Evolutionary conservation across 768 basidiomycete species (phyloP).

Genomic region (Trametes cingulata): DNA sequence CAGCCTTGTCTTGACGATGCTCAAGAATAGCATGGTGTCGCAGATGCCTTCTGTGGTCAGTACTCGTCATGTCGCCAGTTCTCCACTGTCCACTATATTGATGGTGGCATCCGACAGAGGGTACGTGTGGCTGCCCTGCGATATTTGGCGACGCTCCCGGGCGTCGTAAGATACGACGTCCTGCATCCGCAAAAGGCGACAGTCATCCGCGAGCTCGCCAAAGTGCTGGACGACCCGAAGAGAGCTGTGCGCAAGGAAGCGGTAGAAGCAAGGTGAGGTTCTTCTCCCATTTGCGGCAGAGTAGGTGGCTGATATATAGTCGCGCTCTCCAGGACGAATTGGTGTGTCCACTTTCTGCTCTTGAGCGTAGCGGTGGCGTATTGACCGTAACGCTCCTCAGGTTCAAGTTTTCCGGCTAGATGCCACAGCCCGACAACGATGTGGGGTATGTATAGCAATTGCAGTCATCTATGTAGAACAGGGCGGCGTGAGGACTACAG

Average conservation of each 20-base stretch:
- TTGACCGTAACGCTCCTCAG: slow-evolving; percentile 31
- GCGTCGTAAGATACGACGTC: slow-evolving; percentile 75
- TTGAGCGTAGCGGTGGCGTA: neutral
- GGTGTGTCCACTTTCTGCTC: slow-evolving; percentile 35
- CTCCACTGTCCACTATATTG: neutral
- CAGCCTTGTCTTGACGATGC: slow-evolving; percentile 68
- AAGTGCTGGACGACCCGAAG: slow-evolving; percentile 87
- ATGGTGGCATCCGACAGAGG: slow-evolving; percentile 45
- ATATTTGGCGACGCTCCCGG: slow-evolving; percentile 74
- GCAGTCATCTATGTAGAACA: slow-evolving; percentile 24
- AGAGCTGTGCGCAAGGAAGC: slow-evolving; percentile 82
- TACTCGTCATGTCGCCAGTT: slow-evolving; percentile 21
- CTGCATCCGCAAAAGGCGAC: slow-evolving; percentile 77
- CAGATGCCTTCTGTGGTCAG: slow-evolving; percentile 57
- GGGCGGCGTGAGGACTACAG: slow-evolving; percentile 19
- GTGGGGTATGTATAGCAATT: slow-evolving; percentile 17
- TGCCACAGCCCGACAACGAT: neutral
- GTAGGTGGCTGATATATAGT: slow-evolving; percentile 10
- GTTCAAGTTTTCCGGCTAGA: slow-evolving; percentile 60
- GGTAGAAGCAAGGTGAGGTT: slow-evolving; percentile 67
- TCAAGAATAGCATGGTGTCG: slow-evolving; percentile 57
- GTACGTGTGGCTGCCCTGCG: slow-evolving; percentile 76
- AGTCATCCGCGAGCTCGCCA: slow-evolving; percentile 75
- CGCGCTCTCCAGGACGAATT: slow-evolving; percentile 42
- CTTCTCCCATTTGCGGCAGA: neutral